These are phyloP conservation scores for Artomyces pyxidatus DNA, from an alignment of 768 basidiomycete species.

Conservation along the genomic window DNA sequence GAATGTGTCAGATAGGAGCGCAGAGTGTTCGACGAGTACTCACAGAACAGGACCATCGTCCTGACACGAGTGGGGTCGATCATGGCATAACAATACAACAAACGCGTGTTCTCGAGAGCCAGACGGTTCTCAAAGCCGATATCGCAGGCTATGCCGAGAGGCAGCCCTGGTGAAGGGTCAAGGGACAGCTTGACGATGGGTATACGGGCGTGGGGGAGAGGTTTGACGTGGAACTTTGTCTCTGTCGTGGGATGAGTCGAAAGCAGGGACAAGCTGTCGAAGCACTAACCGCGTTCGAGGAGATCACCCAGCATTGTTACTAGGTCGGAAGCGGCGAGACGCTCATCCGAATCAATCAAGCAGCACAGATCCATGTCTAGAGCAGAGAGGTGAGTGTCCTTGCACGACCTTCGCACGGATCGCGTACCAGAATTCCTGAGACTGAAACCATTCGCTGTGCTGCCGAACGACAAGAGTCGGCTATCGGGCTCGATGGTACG, in stretches of 20 bases:
- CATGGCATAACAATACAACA: constrained; percentile 96
- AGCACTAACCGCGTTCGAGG: constrained; percentile 76
- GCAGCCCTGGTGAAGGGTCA: constrained; percentile 73
- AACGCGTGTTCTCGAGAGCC: constrained; percentile 92
- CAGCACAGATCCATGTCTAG: constrained; percentile 98
- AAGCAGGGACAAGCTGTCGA: constrained; percentile 1
- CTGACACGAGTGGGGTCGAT: constrained; percentile 91
- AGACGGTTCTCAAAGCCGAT: constrained; percentile 98
- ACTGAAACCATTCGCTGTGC: constrained; percentile 95
- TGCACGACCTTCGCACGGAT: background rate
- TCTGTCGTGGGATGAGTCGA: constrained; percentile 38
- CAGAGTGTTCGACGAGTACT: constrained; percentile 32
- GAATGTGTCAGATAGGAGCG: constrained; percentile 2
- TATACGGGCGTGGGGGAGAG: constrained; percentile 93
- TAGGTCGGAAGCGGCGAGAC: constrained; percentile 74
- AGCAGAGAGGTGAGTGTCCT: background rate
- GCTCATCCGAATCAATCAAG: constrained; percentile 83
- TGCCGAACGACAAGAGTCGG: constrained; percentile 88
- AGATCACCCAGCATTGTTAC: constrained; percentile 92
- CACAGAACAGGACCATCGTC: constrained; percentile 92
- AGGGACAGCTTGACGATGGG: constrained; percentile 97
- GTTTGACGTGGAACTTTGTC: constrained; percentile 94
- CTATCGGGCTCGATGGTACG: constrained; percentile 90
- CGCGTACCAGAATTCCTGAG: constrained; percentile 85
- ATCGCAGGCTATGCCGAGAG: constrained; percentile 90